A percentile compares a stretch with the other conserved stretches of the same genome.
These are phyloP conservation scores for Coemansia sp. DNA, from an alignment of 192 early-diverging fungal genomes.

Conservation along the genomic window DNA sequence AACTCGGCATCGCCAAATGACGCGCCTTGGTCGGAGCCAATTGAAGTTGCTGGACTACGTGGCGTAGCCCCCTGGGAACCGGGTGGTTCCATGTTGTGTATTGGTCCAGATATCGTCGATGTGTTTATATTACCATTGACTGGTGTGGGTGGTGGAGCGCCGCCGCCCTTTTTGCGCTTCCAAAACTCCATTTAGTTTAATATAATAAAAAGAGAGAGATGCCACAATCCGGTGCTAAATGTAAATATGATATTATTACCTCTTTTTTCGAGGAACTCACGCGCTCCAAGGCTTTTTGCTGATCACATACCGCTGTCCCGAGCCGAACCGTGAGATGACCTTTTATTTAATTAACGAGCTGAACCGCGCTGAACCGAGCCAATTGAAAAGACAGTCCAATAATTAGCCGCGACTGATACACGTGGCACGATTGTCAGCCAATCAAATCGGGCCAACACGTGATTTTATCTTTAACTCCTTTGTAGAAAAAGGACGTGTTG, in stretches of 20 bases:
- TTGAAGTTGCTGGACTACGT: neutral
- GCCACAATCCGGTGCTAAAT: neutral
- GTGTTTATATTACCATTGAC: conserved; percentile 26
- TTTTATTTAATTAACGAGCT: neutral
- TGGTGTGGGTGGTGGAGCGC: conserved; percentile 7
- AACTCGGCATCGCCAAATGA: conserved; percentile 35
- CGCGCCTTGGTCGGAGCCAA: neutral
- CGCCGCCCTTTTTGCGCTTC: conserved; percentile 50
- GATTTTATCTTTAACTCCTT: neutral
- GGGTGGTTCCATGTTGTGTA: conserved; percentile 41
- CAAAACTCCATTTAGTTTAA: conserved; percentile 43
- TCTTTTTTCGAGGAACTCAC: neutral
- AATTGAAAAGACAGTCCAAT: neutral
- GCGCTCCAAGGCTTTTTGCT: neutral
- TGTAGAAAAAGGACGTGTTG: neutral
- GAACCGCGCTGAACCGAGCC: neutral
- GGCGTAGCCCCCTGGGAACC: neutral
- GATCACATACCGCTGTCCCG: neutral
- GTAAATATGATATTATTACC: neutral
- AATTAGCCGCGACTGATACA: neutral
- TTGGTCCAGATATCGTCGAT: conserved; percentile 46
- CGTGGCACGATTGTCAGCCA: conserved; percentile 21
- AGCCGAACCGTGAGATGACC: neutral
- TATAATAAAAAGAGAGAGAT: neutral
- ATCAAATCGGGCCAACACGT: conserved; percentile 21